A percentile compares a stretch with the other conserved stretches of the same genome.
Conservation (phyloP, 2,329 filamentous ascomycete genomes). For the Penicillium concentricum region DNA sequence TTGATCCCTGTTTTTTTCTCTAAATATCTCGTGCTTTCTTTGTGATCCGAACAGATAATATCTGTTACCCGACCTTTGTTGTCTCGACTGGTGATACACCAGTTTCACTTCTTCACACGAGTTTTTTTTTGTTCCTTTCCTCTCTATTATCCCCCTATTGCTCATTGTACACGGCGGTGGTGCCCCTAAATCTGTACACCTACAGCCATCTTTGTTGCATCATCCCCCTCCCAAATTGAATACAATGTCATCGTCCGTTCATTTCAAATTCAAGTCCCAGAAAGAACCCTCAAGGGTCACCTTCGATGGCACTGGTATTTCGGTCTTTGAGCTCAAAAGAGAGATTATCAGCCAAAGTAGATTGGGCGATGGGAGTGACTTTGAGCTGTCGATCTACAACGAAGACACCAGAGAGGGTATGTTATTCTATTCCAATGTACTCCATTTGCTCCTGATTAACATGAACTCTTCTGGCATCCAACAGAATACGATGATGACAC, state of each 20-base stretch:
- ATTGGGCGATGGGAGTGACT: slow-evolving; percentile 92
- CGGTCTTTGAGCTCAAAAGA: slow-evolving; percentile 97
- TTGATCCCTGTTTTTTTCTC: slow-evolving; percentile 17
- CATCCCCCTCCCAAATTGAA: slow-evolving; percentile 33
- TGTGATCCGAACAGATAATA: slow-evolving; percentile 1
- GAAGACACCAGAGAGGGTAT: slow-evolving; percentile 89
- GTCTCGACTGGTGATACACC: slow-evolving; percentile 1
- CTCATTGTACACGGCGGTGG: slow-evolving; percentile 23
- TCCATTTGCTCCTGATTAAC: slow-evolving; percentile 11
- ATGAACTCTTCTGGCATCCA: slow-evolving; percentile 19
- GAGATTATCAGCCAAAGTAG: slow-evolving; percentile 96
- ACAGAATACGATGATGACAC: slow-evolving; percentile 97
- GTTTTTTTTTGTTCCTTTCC: background rate
- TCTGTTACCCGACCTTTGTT: background rate
- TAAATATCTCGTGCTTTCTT: slow-evolving; percentile 13
- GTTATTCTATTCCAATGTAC: slow-evolving; percentile 29
- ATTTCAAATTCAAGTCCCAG: slow-evolving; percentile 99
- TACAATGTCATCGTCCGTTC: slow-evolving; percentile 92
- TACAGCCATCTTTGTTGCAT: slow-evolving; percentile 27
- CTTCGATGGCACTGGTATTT: slow-evolving; percentile 96
- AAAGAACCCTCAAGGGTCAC: slow-evolving; percentile 92
- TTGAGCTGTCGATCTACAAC: slow-evolving; percentile 90
- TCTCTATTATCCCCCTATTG: slow-evolving; percentile 26
- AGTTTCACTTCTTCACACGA: background rate
- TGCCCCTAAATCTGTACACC: slow-evolving; percentile 27